Conservation (phyloP, 2,329 filamentous ascomycete genomes). For the Dactylellina parvicollis region DNA sequence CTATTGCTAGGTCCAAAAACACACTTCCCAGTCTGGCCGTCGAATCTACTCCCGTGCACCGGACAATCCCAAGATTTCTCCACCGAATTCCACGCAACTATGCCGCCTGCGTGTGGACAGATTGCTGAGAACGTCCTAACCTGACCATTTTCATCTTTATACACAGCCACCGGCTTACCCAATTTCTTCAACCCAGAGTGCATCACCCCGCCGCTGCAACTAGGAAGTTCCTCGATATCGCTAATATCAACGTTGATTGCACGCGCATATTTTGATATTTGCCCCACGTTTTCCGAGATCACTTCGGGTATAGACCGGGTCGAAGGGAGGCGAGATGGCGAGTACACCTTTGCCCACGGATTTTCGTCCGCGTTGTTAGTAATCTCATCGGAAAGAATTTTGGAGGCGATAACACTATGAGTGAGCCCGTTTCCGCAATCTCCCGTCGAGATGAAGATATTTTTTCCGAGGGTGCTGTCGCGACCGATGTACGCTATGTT, state of each 20-base stretch:
- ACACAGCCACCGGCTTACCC: conserved; percentile 67
- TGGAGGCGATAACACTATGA: conserved; percentile 67
- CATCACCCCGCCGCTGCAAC: conserved; percentile 66
- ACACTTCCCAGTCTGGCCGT: conserved; percentile 60
- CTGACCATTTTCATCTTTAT: conserved; percentile 68
- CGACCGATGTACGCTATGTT: conserved; percentile 69
- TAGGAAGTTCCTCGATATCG: conserved; percentile 68
- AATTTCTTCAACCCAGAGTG: conserved; percentile 61
- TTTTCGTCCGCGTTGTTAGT: conserved; percentile 62
- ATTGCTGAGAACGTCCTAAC: conserved; percentile 67
- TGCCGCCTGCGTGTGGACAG: conserved; percentile 68
- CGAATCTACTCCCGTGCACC: conserved; percentile 63
- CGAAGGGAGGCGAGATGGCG: conserved; percentile 65
- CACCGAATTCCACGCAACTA: conserved; percentile 68
- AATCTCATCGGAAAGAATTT: conserved; percentile 68
- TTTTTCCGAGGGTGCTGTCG: conserved; percentile 65
- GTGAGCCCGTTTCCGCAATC: conserved; percentile 70
- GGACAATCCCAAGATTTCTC: conserved; percentile 70
- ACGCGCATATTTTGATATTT: conserved; percentile 69
- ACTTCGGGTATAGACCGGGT: conserved; percentile 65
- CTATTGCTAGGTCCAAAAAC: conserved; percentile 61
- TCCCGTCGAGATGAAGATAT: conserved; percentile 68
- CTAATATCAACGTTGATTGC: conserved; percentile 67
- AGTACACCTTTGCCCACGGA: conserved; percentile 66
- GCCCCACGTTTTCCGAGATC: conserved; percentile 62